Evolutionary conservation across 2,329 filamentous ascomycete genomes (phyloP), one percentile per base, ranked within the genome.

Genomic region (Byssothecium circinans): DNA sequence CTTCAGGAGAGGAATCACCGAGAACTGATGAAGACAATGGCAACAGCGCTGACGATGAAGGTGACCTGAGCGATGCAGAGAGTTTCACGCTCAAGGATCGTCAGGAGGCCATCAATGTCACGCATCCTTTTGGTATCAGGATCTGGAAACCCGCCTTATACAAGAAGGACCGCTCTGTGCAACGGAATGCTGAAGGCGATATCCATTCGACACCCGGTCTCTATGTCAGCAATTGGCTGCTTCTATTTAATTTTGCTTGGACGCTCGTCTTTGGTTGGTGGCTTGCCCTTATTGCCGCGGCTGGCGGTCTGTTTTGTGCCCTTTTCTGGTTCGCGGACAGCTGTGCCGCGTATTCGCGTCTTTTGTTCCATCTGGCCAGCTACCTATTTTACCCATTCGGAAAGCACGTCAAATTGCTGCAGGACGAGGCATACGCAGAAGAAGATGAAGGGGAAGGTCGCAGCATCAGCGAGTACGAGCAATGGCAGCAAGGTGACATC

Each of bases 61-160:
- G 76, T 49, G 84, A 88, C 49, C 65, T 91, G 42, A 96, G 92
- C 70, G 94, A 97, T 61, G 88, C 94, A 1, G 94, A 96, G 74
- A 97, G 92, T 75, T 99, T 99, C 69, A 99, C 94, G 0, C 81
- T 99, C 61, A 96, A 95, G 71, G 94, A 99, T 71, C 85, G 94
- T 46, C 94, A 99, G 73, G 86, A 96, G 69, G 94, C 94, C 56
- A 99, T 99, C 78, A 99, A 99, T 74, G 87, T 96, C 70, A 99
- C 94, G 0, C 94, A 99, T 78, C 94, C 94, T 0, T 99, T 99
- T 63, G 94, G 94, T 78, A 97, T 99, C 68, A 86, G 95, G 69
- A 89, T 99, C 54, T 99, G 94, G 94, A 99, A 99, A 72, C 94
- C 94, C 35, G 95, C 94, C 1, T 73, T 99, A 54, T 99, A 99